These are phyloP conservation scores for Fusarium miscanthi DNA, from an alignment of 2,329 filamentous ascomycete genomes.

Conservation along the genomic window DNA sequence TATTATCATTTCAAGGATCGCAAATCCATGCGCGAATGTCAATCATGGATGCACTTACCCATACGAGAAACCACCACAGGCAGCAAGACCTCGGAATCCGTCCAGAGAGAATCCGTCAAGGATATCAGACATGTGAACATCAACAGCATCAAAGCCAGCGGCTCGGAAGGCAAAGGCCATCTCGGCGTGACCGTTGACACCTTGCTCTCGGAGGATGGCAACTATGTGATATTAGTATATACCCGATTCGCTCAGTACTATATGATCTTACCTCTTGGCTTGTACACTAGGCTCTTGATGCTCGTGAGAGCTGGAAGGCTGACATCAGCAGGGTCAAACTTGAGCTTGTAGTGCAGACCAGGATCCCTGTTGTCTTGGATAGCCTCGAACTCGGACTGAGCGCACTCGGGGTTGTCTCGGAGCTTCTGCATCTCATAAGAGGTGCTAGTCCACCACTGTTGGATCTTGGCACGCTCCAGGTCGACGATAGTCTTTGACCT, in stretches of 20 bases:
- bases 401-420: slow-evolving; percentile 87
- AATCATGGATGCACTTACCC: slow-evolving; percentile 55
- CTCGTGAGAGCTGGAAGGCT: slow-evolving; percentile 69
- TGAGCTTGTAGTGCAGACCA: slow-evolving; percentile 85
- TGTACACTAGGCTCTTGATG: slow-evolving; percentile 64
- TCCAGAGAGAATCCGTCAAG: slow-evolving; percentile 81
- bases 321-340: slow-evolving; percentile 81
- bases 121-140: slow-evolving; percentile 97
- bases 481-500: slow-evolving; percentile 75
- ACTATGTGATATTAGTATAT: slow-evolving; percentile 75
- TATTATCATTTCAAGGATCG: not conserved
- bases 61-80: slow-evolving; percentile 97
- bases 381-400: slow-evolving; percentile 82
- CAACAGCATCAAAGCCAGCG: slow-evolving; percentile 90
- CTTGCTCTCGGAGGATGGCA: slow-evolving; percentile 93
- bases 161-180: slow-evolving; percentile 96
- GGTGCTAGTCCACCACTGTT: slow-evolving; percentile 89
- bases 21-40: too few relatives aligned
- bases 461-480: slow-evolving; percentile 77
- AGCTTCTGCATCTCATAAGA: slow-evolving; percentile 92
- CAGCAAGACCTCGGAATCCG: slow-evolving; percentile 87
- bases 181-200: slow-evolving; percentile 95
- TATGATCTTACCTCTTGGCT: slow-evolving; percentile 56
- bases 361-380: slow-evolving; percentile 82
- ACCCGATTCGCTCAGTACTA: slow-evolving; percentile 4